Conservation (phyloP, 83 land plant species). For the Picea abies region DNA sequence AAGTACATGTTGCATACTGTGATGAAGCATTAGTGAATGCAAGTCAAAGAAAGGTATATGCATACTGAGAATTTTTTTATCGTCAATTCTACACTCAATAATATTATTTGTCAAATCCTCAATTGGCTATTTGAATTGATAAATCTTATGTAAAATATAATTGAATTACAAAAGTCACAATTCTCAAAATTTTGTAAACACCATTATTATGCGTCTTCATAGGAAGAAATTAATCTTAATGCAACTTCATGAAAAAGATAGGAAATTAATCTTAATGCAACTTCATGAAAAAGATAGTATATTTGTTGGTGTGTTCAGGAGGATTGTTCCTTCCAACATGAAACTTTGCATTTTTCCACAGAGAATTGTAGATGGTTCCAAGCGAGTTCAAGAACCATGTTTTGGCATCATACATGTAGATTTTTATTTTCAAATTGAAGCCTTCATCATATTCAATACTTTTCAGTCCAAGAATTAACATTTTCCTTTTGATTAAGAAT, state of each 20-base stretch:
- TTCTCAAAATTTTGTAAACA: background rate
- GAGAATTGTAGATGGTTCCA: slow-evolving; percentile 66
- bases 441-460: background rate
- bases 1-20: slow-evolving; percentile 59
- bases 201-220: background rate
- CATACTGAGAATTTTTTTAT: background rate
- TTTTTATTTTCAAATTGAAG: background rate
- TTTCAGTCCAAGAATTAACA: background rate
- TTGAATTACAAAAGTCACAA: background rate
- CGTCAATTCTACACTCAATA: background rate
- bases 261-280: background rate
- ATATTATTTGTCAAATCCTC: background rate
- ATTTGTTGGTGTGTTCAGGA: background rate
- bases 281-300: background rate
- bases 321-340: background rate
- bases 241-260: background rate
- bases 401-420: slow-evolving; percentile 38
- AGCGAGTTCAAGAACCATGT: slow-evolving; percentile 52
- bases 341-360: slow-evolving; percentile 29
- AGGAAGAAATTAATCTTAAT: background rate
- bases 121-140: background rate
- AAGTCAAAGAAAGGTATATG: slow-evolving; percentile 54
- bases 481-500: too few relatives aligned
- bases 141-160: background rate
- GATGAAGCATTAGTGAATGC: slow-evolving; percentile 33